Evolutionary conservation across 1,284 basidiomycete genomes (phyloP).

Genomic region (Tranzscheliella williamsii): DNA sequence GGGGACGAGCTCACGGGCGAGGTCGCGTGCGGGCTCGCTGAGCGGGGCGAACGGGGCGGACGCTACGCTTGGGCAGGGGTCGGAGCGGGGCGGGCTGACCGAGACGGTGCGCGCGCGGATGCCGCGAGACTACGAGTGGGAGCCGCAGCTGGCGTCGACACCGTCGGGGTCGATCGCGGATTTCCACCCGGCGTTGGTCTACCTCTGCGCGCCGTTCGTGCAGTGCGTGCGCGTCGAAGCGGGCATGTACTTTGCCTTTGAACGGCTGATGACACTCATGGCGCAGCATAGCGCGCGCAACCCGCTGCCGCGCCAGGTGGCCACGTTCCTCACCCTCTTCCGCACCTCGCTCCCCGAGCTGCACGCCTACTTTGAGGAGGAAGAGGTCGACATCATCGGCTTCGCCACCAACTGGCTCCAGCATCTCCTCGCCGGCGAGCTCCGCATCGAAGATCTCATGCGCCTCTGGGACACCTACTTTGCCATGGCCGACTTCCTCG

Average conservation of each 20-base stretch:
- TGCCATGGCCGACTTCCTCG: slow-evolving; percentile 54
- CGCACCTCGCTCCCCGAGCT: slow-evolving; percentile 59
- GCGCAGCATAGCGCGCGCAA: slow-evolving; percentile 37
- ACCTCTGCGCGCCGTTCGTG: slow-evolving; percentile 59
- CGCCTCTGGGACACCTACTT: slow-evolving; percentile 61
- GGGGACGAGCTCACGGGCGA: slow-evolving; percentile 20
- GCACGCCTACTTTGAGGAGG: slow-evolving; percentile 61
- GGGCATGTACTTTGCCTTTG: slow-evolving; percentile 61
- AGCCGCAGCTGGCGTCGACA: slow-evolving; percentile 20
- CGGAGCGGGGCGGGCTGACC: slow-evolving; percentile 4
- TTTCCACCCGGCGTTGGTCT: slow-evolving; percentile 58
- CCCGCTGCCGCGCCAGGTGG: slow-evolving; percentile 51
- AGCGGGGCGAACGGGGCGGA: slow-evolving; percentile 1
- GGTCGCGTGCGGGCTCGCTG: slow-evolving; percentile 27
- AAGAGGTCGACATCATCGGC: slow-evolving; percentile 58
- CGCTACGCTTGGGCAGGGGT: not conserved
- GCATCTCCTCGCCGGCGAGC: slow-evolving; percentile 55
- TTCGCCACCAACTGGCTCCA: slow-evolving; percentile 59
- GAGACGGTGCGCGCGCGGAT: slow-evolving; percentile 28
- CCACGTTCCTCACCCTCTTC: slow-evolving; percentile 60
- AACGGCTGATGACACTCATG: slow-evolving; percentile 55
- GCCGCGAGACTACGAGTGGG: slow-evolving; percentile 49
- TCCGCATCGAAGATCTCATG: slow-evolving; percentile 58
- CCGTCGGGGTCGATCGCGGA: slow-evolving; percentile 11
- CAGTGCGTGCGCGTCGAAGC: slow-evolving; percentile 59